These are phyloP conservation scores for Cylindrotheca closterium DNA, from an alignment of 108 stramenopile genomes.

Conservation along the genomic window DNA sequence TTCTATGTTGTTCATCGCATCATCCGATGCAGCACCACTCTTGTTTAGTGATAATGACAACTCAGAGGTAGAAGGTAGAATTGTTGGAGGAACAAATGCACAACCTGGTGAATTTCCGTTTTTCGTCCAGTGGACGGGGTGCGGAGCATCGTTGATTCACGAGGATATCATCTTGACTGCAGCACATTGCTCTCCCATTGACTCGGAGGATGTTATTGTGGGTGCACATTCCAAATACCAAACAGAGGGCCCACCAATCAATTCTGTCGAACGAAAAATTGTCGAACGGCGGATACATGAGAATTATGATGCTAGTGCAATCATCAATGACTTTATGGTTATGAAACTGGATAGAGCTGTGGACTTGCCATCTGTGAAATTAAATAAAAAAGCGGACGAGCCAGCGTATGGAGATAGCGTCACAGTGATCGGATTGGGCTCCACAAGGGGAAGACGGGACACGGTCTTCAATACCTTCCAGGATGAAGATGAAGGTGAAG, in stretches of 20 bases:
- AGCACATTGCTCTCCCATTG: slow-evolving; percentile 1
- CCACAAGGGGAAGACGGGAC: slow-evolving; percentile 4
- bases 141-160: slow-evolving; percentile 36
- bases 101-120: slow-evolving; percentile 24
- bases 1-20: no score
- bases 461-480: not conserved
- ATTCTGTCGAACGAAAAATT: slow-evolving; percentile 12
- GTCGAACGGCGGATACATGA: slow-evolving; percentile 14
- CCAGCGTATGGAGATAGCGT: slow-evolving; percentile 4
- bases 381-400: not conserved
- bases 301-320: slow-evolving; percentile 4
- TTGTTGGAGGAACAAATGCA: slow-evolving; percentile 7
- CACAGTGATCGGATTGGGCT: slow-evolving; percentile 25
- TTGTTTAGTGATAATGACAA: no score
- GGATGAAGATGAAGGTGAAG: not conserved
- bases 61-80: slow-evolving; percentile 1
- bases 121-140: slow-evolving; percentile 40
- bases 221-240: slow-evolving; percentile 4
- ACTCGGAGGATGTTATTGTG: slow-evolving; percentile 1
- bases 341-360: slow-evolving; percentile 22
- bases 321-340: slow-evolving; percentile 30
- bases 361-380: slow-evolving; percentile 1
- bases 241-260: slow-evolving; percentile 3
- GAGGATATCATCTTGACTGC: slow-evolving; percentile 28
- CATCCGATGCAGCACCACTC: no score